Evolutionary conservation across 2,329 filamentous ascomycete species (phyloP), one percentile per base, ranked within the genome.

Genomic region (Diaporthe capsici): DNA sequence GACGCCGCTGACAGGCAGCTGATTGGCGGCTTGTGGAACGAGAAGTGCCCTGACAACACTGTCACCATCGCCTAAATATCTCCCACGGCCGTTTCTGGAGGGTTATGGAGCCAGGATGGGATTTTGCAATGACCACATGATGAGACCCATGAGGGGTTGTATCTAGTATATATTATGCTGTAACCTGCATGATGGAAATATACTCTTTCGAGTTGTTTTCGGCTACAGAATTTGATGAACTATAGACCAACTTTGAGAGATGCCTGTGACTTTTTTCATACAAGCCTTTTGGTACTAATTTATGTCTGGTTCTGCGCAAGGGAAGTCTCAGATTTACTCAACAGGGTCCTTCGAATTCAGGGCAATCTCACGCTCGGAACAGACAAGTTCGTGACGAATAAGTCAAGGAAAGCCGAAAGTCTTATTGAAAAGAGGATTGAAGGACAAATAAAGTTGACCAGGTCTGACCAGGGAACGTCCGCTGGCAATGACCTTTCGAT

Each of bases 121-220:
- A 51, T 51, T 39, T 53, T 17, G 61, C 31, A 68, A 68, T 53
- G 63, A 28, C 65, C 47, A 68, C 65, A 42, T 28, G 65, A 68
- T 68, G 65, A 53, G 47, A 68, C 39, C 4, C 4, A 53, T 39
- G 65, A 39, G 22, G 65, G 47, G 12, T 39, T 53, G 6, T 39
- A 39, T 8, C 13, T 25, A 28, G 13, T 37, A 28, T 37, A 53
- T 53, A 53, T 53, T 53, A 53, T 67, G 42, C 28, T 25, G 5
- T 17, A 9, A 49, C 12, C 17, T 49, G 15, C 12, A 67, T 67
- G 20, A 49, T 5, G n/a, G 10, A n/a, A 17, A 49, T 10, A 34
- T 47, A 9, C 61, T 67, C 28, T 49, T 67, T 17, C 1, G 28
- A 49, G 42, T n/a, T 49, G 42, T 67, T 34, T 67, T 28, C 20